These are phyloP conservation scores for Phytophthora parvispora DNA, from an alignment of 352 stramenopile species.

Conservation along the genomic window DNA sequence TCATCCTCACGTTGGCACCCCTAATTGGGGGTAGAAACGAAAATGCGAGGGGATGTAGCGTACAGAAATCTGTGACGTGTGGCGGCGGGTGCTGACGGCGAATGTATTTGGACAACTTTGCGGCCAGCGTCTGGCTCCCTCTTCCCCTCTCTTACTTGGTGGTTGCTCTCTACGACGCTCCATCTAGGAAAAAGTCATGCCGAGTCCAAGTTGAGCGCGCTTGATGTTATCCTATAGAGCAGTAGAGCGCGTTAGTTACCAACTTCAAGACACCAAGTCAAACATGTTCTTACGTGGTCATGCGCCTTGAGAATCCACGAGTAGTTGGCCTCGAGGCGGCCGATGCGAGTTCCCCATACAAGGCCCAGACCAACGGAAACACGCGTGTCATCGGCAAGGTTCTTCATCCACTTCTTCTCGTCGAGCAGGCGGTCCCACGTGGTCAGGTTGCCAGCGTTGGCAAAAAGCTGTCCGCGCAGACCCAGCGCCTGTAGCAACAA, in stretches of 20 bases:
- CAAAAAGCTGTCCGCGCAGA: constrained; percentile 91
- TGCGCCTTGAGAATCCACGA: constrained; percentile 92
- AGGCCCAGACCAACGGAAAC: constrained; percentile 89
- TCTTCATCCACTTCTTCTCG: constrained; percentile 93
- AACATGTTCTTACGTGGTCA: constrained; percentile 62
- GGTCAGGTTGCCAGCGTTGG: constrained; percentile 92
- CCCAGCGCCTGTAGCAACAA: constrained; percentile 68
- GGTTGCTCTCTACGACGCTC: constrained; percentile 19
- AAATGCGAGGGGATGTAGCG: constrained; percentile 26
- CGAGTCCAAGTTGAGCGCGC: constrained; percentile 85
- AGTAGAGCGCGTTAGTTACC: constrained; percentile 2
- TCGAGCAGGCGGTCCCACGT: constrained; percentile 87
- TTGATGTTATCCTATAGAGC: constrained; percentile 88
- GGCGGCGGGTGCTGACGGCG: constrained; percentile 7
- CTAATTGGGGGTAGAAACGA: constrained; percentile 12
- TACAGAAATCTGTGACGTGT: constrained; percentile 31
- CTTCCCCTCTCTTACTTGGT: background rate
- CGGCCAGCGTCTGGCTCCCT: constrained; percentile 2
- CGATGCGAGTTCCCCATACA: constrained; percentile 88
- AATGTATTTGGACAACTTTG: constrained; percentile 23
- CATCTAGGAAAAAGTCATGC: constrained; percentile 86
- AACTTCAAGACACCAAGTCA: background rate
- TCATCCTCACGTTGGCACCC: background rate
- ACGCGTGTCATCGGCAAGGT: constrained; percentile 88
- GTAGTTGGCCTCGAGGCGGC: constrained; percentile 93